These are phyloP conservation scores for Geotrichum klebahnii DNA, from an alignment of 1,139 yeast species.

Conservation along the genomic window DNA sequence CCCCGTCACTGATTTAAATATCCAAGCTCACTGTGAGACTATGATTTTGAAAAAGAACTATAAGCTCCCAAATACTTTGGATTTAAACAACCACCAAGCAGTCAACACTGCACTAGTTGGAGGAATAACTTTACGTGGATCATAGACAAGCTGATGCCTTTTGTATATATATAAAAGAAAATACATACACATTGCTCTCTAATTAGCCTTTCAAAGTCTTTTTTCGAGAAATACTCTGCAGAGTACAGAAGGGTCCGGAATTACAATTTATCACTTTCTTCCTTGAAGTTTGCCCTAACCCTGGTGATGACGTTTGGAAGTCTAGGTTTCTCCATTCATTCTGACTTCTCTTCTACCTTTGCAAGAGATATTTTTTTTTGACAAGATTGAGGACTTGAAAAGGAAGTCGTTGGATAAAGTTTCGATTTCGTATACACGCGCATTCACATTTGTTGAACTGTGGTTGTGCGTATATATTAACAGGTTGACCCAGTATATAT, in stretches of 20 bases:
- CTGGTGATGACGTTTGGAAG: too few relatives aligned
- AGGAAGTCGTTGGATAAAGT: too few relatives aligned
- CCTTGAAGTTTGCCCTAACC: too few relatives aligned
- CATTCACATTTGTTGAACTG: too few relatives aligned
- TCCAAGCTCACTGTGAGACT: constrained; percentile 37
- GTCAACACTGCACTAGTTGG: constrained; percentile 22
- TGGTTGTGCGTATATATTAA: too few relatives aligned
- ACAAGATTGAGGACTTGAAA: too few relatives aligned
- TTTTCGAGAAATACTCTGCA: neutral
- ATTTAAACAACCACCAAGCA: constrained; percentile 12
- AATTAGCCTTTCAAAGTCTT: constrained; percentile 1
- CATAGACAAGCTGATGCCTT: neutral
- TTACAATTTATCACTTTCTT: too few relatives aligned
- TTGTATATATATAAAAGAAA: neutral
- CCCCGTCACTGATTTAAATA: constrained; percentile 38
- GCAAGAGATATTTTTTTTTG: too few relatives aligned
- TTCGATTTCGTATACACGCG: too few relatives aligned
- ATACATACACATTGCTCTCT: neutral
- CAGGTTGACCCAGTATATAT: too few relatives aligned
- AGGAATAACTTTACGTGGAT: constrained; percentile 22
- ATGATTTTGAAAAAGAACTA: constrained; percentile 39
- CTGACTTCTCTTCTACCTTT: too few relatives aligned
- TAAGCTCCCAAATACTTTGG: constrained; percentile 29
- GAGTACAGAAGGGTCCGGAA: constrained; percentile 7
- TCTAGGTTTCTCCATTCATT: too few relatives aligned